Conservation (phyloP, 208 protist species). For the Acanthamoeba culbertsoni region DNA sequence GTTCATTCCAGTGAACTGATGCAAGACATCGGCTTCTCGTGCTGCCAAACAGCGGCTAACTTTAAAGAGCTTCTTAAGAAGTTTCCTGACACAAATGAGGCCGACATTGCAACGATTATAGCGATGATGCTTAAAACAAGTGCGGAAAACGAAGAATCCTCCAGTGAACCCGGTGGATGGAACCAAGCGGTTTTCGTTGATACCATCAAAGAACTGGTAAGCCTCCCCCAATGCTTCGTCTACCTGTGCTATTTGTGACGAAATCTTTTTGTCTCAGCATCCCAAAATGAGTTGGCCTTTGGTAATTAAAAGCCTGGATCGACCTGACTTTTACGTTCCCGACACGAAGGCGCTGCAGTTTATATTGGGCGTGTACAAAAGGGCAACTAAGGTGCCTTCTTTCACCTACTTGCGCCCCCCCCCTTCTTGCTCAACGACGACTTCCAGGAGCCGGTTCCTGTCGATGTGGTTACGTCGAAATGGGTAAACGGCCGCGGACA, state of each 20-base stretch:
- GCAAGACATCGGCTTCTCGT: conserved; percentile 66
- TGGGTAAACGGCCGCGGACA: background rate
- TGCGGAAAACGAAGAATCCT: background rate
- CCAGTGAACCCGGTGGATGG: conserved; percentile 60
- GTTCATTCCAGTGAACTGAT: conserved; percentile 39
- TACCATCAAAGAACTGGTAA: conserved; percentile 68
- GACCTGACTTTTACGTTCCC: conserved; percentile 74
- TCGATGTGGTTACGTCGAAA: background rate
- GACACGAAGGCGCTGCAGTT: conserved; percentile 76
- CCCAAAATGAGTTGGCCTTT: conserved; percentile 73
- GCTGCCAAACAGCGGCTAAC: background rate
- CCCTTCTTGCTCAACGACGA: background rate
- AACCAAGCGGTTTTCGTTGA: conserved; percentile 77
- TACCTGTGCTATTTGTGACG: background rate
- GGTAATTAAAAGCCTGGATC: conserved; percentile 79
- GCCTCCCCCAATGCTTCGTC: background rate
- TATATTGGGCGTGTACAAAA: conserved; percentile 74
- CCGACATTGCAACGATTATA: conserved; percentile 70
- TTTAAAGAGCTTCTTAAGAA: conserved; percentile 68
- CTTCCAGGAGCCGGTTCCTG: background rate
- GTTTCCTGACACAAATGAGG: conserved; percentile 64
- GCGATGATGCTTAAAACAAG: conserved; percentile 73
- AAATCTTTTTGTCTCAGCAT: background rate
- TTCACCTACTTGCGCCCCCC: background rate
- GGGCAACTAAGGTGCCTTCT: conserved; percentile 43